Conservation (phyloP, 345 rosid species). For the Stellera chamaejasme region DNA sequence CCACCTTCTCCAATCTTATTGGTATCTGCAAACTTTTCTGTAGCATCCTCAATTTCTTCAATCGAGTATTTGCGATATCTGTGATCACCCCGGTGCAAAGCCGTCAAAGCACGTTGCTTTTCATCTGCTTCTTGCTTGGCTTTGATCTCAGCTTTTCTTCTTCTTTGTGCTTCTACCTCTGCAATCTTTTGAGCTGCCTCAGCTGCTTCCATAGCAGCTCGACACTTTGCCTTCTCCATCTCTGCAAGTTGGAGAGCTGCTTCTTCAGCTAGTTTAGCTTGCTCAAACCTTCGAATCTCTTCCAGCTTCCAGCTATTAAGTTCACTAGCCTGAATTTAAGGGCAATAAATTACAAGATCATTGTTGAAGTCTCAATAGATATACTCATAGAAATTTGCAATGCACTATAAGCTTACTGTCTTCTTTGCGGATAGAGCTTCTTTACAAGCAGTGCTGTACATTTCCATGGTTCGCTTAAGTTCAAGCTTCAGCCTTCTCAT, state of each 20-base stretch:
- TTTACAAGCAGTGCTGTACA: conserved; percentile 86
- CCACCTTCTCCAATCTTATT: conserved; percentile 90
- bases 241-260: conserved; percentile 71
- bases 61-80: conserved; percentile 71
- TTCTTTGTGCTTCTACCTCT: conserved; percentile 54
- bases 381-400: too few species aligned
- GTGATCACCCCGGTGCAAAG: conserved; percentile 49
- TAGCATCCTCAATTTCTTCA: conserved; percentile 75
- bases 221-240: conserved; percentile 83
- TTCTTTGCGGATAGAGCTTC: conserved; percentile 74
- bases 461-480: conserved; percentile 84
- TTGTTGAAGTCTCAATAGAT: too few species aligned
- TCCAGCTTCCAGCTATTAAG: conserved; percentile 61
- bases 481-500: conserved; percentile 84
- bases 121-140: conserved; percentile 61
- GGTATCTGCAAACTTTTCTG: conserved; percentile 33
- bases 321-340: conserved; percentile 50
- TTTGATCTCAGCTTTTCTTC: conserved; percentile 62
- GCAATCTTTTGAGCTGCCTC: conserved; percentile 69
- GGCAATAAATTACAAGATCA: background rate
- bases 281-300: conserved; percentile 60
- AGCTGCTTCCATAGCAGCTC: conserved; percentile 79
- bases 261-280: conserved; percentile 67
- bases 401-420: conserved; percentile 33
- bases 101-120: conserved; percentile 60